phyloP scores from a whole-genome alignment of 768 basidiomycete genomes.

The Daedaleopsis sinensis region DNA sequence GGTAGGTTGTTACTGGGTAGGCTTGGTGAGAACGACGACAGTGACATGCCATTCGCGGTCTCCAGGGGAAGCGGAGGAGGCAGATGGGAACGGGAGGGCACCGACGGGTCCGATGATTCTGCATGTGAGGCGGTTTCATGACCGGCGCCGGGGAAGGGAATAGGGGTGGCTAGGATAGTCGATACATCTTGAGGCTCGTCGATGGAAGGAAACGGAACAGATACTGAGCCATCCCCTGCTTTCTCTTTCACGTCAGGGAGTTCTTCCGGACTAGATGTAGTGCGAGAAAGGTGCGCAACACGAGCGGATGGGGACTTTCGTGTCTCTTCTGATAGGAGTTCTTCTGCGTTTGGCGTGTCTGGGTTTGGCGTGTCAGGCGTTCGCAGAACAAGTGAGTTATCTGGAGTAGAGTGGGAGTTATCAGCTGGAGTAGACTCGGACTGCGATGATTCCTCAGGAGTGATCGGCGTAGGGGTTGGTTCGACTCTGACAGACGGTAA shows the following conservation, averaged over 20 bases:
- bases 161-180: background rate
- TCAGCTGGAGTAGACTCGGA: background rate
- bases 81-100: background rate
- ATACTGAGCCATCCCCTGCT: background rate
- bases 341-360: too few species aligned
- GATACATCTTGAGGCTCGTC: background rate
- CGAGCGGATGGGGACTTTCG: too few species aligned
- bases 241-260: background rate
- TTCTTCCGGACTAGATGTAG: too few species aligned
- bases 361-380: too few species aligned
- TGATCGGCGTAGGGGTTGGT: background rate
- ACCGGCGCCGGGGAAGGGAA: background rate
- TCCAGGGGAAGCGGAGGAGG: conserved; percentile 13
- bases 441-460: background rate
- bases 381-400: too few species aligned
- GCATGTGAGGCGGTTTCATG: background rate
- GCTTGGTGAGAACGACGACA: conserved; percentile 5
- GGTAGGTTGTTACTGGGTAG: background rate
- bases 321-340: too few species aligned
- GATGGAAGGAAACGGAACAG: background rate
- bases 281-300: too few species aligned
- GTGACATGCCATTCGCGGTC: conserved; percentile 1
- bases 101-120: background rate
- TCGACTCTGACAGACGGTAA: background rate
- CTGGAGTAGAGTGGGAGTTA: too few species aligned